These are phyloP conservation scores for Chenopodium berlandieri DNA, from an alignment of 148 eudicot genomes.

Conservation along the genomic window DNA sequence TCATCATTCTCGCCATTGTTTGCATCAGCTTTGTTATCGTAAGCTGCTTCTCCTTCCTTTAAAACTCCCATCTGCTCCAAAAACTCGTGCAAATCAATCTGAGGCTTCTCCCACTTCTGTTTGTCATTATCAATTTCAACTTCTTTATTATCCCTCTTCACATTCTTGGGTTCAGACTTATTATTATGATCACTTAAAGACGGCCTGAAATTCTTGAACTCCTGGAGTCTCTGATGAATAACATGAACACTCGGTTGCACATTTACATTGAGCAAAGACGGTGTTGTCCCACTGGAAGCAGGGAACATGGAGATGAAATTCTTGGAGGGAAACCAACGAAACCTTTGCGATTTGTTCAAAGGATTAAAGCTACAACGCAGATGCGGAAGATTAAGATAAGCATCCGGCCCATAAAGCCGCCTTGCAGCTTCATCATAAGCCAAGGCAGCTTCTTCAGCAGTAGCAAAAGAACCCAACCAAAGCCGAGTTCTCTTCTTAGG, in stretches of 20 bases:
- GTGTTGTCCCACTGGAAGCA: slow-evolving; percentile 24
- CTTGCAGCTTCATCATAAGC: slow-evolving; percentile 97
- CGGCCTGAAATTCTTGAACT: slow-evolving; percentile 52
- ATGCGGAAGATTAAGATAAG: slow-evolving; percentile 85
- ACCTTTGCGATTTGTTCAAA: slow-evolving; percentile 61
- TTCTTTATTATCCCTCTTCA: slow-evolving; percentile 3
- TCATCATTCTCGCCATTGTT: slow-evolving; percentile 23
- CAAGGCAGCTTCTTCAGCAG: slow-evolving; percentile 95
- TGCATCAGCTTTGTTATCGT: background rate
- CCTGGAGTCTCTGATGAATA: slow-evolving; percentile 81
- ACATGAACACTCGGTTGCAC: slow-evolving; percentile 78
- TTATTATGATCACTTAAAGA: slow-evolving; percentile 24
- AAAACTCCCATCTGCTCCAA: slow-evolving; percentile 76
- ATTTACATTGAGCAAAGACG: slow-evolving; percentile 55
- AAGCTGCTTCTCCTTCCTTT: slow-evolving; percentile 28
- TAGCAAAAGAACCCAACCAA: slow-evolving; percentile 93
- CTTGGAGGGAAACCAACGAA: slow-evolving; percentile 63
- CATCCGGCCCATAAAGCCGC: slow-evolving; percentile 77
- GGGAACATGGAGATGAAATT: slow-evolving; percentile 46
- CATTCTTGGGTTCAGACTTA: slow-evolving; percentile 20
- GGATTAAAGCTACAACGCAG: slow-evolving; percentile 71
- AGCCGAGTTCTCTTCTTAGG: slow-evolving; percentile 90
- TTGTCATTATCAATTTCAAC: slow-evolving; percentile 20
- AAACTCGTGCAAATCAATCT: slow-evolving; percentile 82
- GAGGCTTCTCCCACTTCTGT: slow-evolving; percentile 54